phyloP scores from a whole-genome alignment of 2,329 filamentous ascomycete species.

The Talaromyces sp. region DNA sequence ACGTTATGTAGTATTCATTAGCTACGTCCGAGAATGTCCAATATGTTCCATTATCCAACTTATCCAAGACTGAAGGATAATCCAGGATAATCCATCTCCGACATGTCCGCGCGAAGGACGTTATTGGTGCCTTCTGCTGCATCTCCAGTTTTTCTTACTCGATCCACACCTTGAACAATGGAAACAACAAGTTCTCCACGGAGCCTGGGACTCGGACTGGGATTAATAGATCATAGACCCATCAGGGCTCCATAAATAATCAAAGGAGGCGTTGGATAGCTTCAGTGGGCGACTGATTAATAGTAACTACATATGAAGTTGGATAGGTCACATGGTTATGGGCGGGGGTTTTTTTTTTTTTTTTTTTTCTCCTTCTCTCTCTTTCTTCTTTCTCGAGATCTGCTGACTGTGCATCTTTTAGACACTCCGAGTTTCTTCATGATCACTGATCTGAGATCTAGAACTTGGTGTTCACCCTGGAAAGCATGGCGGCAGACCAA shows the following conservation, averaged over 20 bases:
- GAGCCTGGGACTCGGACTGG: constrained; percentile 4
- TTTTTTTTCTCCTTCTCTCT: too few species aligned
- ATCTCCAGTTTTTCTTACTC: constrained; percentile 1
- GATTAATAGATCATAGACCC: background rate
- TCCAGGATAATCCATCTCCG: background rate
- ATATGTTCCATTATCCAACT: background rate
- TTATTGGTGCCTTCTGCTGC: background rate
- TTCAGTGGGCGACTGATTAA: background rate
- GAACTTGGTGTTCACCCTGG: background rate
- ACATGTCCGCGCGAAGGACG: background rate
- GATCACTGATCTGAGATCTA: background rate
- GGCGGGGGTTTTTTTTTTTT: too few species aligned
- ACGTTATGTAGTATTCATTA: background rate
- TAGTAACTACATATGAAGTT: background rate
- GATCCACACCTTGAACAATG: background rate
- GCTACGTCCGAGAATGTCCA: background rate
- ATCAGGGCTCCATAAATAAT: constrained; percentile 6
- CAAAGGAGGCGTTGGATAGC: background rate
- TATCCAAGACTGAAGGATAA: background rate
- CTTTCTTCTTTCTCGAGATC: background rate
- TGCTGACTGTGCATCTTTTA: background rate
- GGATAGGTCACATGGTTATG: constrained; percentile 3
- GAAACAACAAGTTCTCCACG: constrained; percentile 1
- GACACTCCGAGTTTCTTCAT: too few species aligned
- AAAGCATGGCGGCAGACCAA: background rate